phyloP scores from a whole-genome alignment of 345 rosid genomes.

The Eutrema yunnanense region DNA sequence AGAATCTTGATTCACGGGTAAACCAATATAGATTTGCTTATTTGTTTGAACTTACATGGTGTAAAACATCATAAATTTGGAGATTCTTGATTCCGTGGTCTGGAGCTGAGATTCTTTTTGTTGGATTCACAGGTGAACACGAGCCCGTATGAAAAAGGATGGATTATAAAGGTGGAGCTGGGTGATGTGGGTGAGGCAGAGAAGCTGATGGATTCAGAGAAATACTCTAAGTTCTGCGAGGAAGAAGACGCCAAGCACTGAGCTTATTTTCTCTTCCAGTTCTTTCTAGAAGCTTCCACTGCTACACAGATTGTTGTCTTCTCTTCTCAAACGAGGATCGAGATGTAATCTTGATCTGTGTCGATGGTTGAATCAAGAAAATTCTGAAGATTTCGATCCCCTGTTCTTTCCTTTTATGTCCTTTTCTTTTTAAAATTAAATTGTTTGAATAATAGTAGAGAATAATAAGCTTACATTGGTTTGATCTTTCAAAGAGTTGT shows the following conservation, averaged over 20 bases:
- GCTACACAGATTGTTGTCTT: background rate
- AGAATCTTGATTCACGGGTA: background rate
- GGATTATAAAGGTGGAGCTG: conserved; percentile 81
- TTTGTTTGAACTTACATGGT: background rate
- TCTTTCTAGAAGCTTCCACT: background rate
- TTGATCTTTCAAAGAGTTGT: background rate
- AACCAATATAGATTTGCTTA: background rate
- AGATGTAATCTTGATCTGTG: background rate
- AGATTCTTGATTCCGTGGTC: background rate
- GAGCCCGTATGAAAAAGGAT: conserved; percentile 75
- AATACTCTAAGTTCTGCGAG: conserved; percentile 85
- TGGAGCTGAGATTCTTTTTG: background rate
- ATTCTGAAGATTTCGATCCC: background rate
- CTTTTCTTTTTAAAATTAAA: background rate
- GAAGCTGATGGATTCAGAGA: conserved; percentile 70
- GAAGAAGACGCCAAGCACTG: conserved; percentile 88
- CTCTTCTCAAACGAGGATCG: background rate
- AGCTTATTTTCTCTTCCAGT: background rate
- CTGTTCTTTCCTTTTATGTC: background rate
- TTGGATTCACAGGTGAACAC: conserved; percentile 56
- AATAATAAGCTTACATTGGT: background rate
- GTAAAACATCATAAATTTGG: background rate
- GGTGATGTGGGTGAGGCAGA: conserved; percentile 48
- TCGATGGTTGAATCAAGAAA: background rate
- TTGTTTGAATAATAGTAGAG: conserved; percentile 18